phyloP scores from a whole-genome alignment of 2,329 filamentous ascomycete species.

The Alternaria postmessia region DNA sequence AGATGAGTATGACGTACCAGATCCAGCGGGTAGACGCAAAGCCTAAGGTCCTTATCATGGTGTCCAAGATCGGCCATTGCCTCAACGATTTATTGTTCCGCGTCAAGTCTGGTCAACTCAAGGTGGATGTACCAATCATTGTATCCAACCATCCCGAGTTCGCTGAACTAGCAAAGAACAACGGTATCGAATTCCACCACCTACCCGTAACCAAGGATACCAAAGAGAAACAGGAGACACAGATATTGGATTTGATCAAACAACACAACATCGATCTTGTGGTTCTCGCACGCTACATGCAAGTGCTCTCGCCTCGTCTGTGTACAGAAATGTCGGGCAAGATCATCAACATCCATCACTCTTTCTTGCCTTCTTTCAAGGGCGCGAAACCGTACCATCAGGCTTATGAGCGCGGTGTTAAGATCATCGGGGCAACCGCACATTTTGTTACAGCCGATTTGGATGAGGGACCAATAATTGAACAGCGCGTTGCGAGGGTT shows the following conservation, averaged over 20 bases:
- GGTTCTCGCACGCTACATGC: conserved; percentile 87
- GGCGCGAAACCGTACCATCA: conserved; percentile 89
- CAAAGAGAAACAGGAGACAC: conserved; percentile 75
- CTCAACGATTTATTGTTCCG: conserved; percentile 85
- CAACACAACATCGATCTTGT: conserved; percentile 78
- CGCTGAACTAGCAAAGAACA: conserved; percentile 71
- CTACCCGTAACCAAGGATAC: conserved; percentile 81
- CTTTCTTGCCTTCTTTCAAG: conserved; percentile 87
- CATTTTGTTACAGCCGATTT: conserved; percentile 87
- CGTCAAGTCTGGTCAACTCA: conserved; percentile 75
- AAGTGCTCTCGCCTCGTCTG: conserved; percentile 77
- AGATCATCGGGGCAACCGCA: conserved; percentile 86
- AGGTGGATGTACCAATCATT: conserved; percentile 78
- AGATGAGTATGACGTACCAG: conserved; percentile 75
- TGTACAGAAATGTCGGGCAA: conserved; percentile 82
- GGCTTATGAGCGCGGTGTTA: conserved; percentile 84
- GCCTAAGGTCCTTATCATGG: conserved; percentile 83
- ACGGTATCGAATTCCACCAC: conserved; percentile 81
- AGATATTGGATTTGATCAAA: conserved; percentile 74
- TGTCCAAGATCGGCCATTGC: conserved; percentile 87
- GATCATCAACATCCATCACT: conserved; percentile 94
- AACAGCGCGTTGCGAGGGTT: conserved; percentile 80
- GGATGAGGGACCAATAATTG: conserved; percentile 87
- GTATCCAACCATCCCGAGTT: conserved; percentile 85
- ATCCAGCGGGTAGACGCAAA: conserved; percentile 74